These are phyloP conservation scores for Nematodospora valgi DNA, from an alignment of 805 yeast genomes.

Conservation along the genomic window DNA sequence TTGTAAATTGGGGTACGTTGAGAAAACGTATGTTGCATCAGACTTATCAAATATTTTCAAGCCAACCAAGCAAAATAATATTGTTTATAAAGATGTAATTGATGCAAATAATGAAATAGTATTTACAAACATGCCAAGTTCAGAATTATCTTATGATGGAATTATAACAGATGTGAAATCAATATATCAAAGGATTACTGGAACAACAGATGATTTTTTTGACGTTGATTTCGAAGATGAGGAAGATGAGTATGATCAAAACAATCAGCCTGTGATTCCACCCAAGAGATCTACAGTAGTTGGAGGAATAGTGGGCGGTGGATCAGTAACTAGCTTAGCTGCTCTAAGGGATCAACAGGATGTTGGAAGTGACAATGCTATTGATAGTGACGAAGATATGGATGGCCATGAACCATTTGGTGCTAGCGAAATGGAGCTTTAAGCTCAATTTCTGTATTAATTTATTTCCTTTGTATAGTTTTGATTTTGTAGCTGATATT, in stretches of 20 bases:
- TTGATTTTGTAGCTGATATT: no score
- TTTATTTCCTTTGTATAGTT: no score
- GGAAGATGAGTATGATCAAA: conserved; percentile 48
- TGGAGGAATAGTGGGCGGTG: conserved; percentile 18
- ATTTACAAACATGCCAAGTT: conserved; percentile 64
- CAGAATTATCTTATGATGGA: conserved; percentile 91
- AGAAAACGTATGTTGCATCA: conserved; percentile 33
- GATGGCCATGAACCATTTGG: conserved; percentile 41
- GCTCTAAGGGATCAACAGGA: conserved; percentile 8
- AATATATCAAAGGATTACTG: conserved; percentile 76
- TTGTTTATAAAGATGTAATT: conserved; percentile 21
- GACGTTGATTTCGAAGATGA: conserved; percentile 97
- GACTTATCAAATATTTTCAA: conserved; percentile 36
- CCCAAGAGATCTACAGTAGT: conserved; percentile 8
- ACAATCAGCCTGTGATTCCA: conserved; percentile 4
- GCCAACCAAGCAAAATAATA: conserved; percentile 26
- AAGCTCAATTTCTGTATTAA: no score
- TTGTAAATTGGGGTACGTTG: conserved; percentile 39
- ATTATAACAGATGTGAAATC: conserved; percentile 76
- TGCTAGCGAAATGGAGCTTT: conserved; percentile 43
- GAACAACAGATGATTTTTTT: conserved; percentile 93
- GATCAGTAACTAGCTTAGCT: conserved; percentile 6
- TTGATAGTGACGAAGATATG: conserved; percentile 37
- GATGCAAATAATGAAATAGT: conserved; percentile 44
- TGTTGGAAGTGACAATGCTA: conserved; percentile 25